Base-by-base conservation (phyloP, 2,329 filamentous ascomycete genomes). In the Colletotrichum camelliae region DNA sequence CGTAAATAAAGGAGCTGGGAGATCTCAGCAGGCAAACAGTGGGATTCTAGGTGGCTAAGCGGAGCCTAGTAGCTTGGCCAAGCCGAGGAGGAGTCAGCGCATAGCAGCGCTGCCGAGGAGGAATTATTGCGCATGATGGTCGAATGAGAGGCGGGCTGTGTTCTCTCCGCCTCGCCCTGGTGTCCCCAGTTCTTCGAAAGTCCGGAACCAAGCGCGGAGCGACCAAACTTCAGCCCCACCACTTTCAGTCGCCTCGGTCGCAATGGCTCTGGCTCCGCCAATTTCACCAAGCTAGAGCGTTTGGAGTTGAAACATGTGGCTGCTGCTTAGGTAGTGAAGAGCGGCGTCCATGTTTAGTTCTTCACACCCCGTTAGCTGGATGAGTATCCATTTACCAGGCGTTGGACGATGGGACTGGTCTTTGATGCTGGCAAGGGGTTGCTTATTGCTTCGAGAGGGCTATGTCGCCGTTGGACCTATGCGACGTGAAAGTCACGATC, bases 391-490 rank as follows among this genome's bases (percentile, higher is more conserved):
- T 95, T 96, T 84, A 95, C 96, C 79, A 91, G 96, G 65, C 96
- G 98, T 86, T 97, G 96, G 87, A 97, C 96, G 1, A 98, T 98
- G 89, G 97, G 97, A 52, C 87, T 99, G 39, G 96, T 99, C 21
- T 95, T 99, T 77, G 96, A 99, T 85, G 97, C 97, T 1, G 95
- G 97, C 76, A 96, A 98, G 86, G 97, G 97, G 21, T 89, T 99
- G 21, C 96, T 99, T 9, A 91, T 98, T 75, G 96, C 98, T 70
- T 98, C 96, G 2, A 89, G 97, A 82, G 96, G 97, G 2, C 95
- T 98, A n/a, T n/a, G n/a, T 78, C 94, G 24, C 97, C 97, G 3
- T 98, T 98, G 82, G 96, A 99, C 83, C 91, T 99, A 43, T 98
- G 96, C 85, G 97, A 99, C 82, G 97, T 99, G 79, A 95, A 94